Percentiles rank a stretch among this genome's conserved stretches.
These are phyloP conservation scores for Neophaeococcomyces aloes DNA, from an alignment of 2,329 filamentous ascomycete species.

Conservation along the genomic window DNA sequence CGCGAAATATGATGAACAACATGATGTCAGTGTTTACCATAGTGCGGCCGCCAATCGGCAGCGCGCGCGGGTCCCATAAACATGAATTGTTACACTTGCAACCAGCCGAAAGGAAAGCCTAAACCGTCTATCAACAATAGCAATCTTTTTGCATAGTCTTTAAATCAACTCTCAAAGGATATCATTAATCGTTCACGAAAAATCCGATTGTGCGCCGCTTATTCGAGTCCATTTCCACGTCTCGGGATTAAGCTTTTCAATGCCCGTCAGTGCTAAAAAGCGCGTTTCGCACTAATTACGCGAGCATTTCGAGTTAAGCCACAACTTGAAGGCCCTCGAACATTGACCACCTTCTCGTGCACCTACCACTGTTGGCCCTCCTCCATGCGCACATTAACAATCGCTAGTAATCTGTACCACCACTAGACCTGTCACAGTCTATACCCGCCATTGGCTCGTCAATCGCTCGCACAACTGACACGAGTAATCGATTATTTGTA, in stretches of 20 bases:
- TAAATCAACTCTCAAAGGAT: no score
- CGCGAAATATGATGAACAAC: no score
- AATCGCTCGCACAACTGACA: no score
- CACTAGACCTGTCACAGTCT: no score
- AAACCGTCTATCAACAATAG: not conserved
- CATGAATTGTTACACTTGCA: not conserved
- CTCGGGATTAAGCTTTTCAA: not conserved
- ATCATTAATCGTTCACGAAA: no score
- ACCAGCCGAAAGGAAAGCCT: not conserved
- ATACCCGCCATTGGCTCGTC: no score
- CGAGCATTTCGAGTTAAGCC: conserved; percentile 2
- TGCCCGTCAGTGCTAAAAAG: not conserved
- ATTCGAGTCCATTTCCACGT: not conserved
- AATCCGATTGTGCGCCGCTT: not conserved
- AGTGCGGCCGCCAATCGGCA: not conserved
- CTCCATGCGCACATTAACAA: no score
- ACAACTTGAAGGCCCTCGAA: not conserved
- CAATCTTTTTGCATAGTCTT: no score
- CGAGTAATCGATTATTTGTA: no score
- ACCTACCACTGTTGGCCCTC: not conserved
- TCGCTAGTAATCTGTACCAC: no score
- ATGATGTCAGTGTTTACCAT: conserved; percentile 5
- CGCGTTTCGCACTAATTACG: conserved; percentile 8
- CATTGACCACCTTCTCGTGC: not conserved
- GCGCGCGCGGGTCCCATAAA: not conserved